These are phyloP conservation scores for Chiua virens DNA, from an alignment of 768 basidiomycete genomes.

Conservation along the genomic window DNA sequence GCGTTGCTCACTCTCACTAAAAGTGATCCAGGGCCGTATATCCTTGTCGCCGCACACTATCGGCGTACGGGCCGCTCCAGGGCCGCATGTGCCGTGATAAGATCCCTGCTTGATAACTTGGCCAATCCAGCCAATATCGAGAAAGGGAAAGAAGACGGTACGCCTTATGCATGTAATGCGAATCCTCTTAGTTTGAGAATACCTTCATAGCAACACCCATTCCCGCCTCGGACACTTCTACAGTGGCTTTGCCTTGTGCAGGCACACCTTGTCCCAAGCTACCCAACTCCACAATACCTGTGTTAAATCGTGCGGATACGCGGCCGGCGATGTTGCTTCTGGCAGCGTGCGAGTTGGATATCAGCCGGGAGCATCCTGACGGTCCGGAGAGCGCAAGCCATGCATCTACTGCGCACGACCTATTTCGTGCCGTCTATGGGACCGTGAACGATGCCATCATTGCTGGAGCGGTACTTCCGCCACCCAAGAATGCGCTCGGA, in stretches of 20 bases:
- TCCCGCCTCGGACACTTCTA: slow-evolving; percentile 8
- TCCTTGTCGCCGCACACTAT: slow-evolving; percentile 32
- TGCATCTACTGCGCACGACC: slow-evolving; percentile 22
- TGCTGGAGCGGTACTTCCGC: slow-evolving; percentile 12
- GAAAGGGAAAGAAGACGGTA: slow-evolving; percentile 27
- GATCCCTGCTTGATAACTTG: slow-evolving; percentile 22
- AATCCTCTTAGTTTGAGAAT: slow-evolving; percentile 16
- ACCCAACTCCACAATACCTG: slow-evolving; percentile 7
- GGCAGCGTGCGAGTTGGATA: slow-evolving; percentile 34
- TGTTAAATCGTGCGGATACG: slow-evolving; percentile 13
- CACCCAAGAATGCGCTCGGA: slow-evolving; percentile 22
- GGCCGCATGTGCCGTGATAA: slow-evolving; percentile 29
- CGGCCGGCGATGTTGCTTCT: slow-evolving; percentile 31
- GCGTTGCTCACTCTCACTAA: slow-evolving; percentile 26
- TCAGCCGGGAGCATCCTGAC: slow-evolving; percentile 27
- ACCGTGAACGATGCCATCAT: slow-evolving; percentile 21
- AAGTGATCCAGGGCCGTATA: slow-evolving; percentile 33
- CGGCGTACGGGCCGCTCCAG: slow-evolving; percentile 33
- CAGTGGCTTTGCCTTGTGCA: slow-evolving; percentile 4
- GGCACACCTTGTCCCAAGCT: slow-evolving; percentile 8
- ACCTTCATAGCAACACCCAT: slow-evolving; percentile 8
- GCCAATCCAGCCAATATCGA: slow-evolving; percentile 8
- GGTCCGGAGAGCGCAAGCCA: slow-evolving; percentile 21
- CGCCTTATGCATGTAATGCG: slow-evolving; percentile 13
- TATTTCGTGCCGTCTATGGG: slow-evolving; percentile 34